These are phyloP conservation scores for Candida smagusa DNA, from an alignment of 1,139 yeast species.

Conservation along the genomic window DNA sequence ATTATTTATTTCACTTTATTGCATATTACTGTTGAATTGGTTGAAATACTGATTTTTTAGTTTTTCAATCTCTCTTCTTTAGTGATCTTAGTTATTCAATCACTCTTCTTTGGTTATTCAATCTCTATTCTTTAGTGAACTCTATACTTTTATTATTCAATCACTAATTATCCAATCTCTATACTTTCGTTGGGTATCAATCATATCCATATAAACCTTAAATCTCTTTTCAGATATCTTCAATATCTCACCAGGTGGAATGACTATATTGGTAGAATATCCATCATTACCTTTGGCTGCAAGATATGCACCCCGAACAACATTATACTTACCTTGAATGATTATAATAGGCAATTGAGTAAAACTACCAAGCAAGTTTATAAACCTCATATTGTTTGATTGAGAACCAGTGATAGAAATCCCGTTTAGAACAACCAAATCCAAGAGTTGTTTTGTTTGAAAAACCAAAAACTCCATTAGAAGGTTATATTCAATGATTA, in stretches of 20 bases:
- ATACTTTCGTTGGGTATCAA: slow-evolving; percentile 28
- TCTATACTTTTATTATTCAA: too few species aligned
- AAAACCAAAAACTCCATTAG: slow-evolving; percentile 49
- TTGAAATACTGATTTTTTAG: not conserved
- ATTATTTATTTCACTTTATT: too few species aligned
- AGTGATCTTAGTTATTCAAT: too few species aligned
- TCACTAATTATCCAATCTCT: slow-evolving; percentile 14
- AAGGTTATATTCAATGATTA: slow-evolving; percentile 41
- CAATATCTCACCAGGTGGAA: slow-evolving; percentile 1
- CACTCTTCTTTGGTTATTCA: too few species aligned
- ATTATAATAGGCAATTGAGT: slow-evolving; percentile 20
- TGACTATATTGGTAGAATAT: slow-evolving; percentile 6
- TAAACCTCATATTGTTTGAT: slow-evolving; percentile 41
- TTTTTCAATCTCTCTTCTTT: too few species aligned
- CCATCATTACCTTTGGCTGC: slow-evolving; percentile 12
- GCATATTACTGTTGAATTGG: not conserved
- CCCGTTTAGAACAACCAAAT: slow-evolving; percentile 18
- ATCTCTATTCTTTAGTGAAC: too few species aligned
- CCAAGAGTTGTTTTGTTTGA: slow-evolving; percentile 42
- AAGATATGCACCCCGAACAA: slow-evolving; percentile 39
- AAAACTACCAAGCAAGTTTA: slow-evolving; percentile 25
- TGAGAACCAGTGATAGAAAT: slow-evolving; percentile 49
- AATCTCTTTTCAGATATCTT: slow-evolving; percentile 22
- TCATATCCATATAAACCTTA: slow-evolving; percentile 33
- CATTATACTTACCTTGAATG: slow-evolving; percentile 23